A percentile compares a stretch with the other conserved stretches of the same genome.
phyloP scores from a whole-genome alignment of 2,329 filamentous ascomycete species.

The Nectriaceae sp. region DNA sequence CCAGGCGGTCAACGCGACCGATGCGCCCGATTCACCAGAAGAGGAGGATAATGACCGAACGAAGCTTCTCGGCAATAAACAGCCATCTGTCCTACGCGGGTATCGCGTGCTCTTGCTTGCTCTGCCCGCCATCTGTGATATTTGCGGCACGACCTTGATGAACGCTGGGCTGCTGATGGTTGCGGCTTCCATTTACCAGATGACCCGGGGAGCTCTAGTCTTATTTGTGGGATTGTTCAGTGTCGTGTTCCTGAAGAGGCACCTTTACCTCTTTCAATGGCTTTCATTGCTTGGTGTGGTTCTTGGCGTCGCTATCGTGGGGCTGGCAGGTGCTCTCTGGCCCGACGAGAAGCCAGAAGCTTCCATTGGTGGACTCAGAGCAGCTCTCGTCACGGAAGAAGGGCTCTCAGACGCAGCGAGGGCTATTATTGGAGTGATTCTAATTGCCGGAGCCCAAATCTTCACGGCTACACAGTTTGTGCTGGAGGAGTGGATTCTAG shows the following conservation, averaged over 20 bases:
- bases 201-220: constrained; percentile 93
- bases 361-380: constrained; percentile 31
- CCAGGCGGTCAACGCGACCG: constrained; percentile 58
- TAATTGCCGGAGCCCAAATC: constrained; percentile 93
- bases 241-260: constrained; percentile 82
- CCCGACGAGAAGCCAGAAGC: constrained; percentile 60
- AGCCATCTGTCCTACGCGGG: constrained; percentile 66
- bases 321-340: constrained; percentile 82
- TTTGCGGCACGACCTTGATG: constrained; percentile 94
- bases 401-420: constrained; percentile 36
- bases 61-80: constrained; percentile 51
- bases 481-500: constrained; percentile 88
- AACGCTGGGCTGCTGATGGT: constrained; percentile 94
- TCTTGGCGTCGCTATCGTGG: constrained; percentile 83
- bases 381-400: constrained; percentile 42
- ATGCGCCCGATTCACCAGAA: constrained; percentile 46
- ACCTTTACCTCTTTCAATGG: constrained; percentile 89
- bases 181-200: constrained; percentile 95
- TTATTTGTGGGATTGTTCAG: constrained; percentile 96
- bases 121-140: constrained; percentile 89
- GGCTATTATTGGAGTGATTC: constrained; percentile 78
- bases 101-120: constrained; percentile 74
- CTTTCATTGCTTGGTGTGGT: constrained; percentile 84
- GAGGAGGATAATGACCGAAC: constrained; percentile 27
- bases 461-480: constrained; percentile 98